Percentiles rank a stretch among this genome's conserved stretches.
Conservation (phyloP, 2,329 filamentous ascomycete species). For the Cladophialophora immunda region DNA sequence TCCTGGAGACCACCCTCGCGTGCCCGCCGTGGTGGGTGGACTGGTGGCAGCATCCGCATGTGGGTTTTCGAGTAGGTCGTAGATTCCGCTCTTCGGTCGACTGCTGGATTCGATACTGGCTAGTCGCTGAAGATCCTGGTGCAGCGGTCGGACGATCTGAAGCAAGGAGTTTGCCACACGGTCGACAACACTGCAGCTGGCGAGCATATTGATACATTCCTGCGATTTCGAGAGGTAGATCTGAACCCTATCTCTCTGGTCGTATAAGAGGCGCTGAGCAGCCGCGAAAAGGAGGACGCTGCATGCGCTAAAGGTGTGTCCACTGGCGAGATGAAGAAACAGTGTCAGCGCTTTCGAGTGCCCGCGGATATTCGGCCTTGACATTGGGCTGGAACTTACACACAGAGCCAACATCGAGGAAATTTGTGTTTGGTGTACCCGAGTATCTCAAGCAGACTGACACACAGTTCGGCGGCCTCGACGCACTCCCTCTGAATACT, state of each 20-base stretch:
- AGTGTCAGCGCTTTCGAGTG: not conserved
- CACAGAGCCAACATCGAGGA: slow-evolving; percentile 25
- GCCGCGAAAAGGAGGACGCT: slow-evolving; percentile 25
- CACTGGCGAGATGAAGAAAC: slow-evolving; percentile 3
- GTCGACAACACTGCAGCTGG: slow-evolving; percentile 18
- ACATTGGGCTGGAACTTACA: slow-evolving; percentile 15
- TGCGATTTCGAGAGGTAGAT: slow-evolving; percentile 15
- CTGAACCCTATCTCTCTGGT: slow-evolving; percentile 8
- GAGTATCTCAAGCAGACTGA: slow-evolving; percentile 15
- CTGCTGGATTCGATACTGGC: slow-evolving; percentile 5
- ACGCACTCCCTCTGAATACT: slow-evolving; percentile 18
- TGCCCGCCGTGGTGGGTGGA: not conserved
- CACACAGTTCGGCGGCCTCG: slow-evolving; percentile 19
- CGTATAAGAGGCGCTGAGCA: slow-evolving; percentile 18
- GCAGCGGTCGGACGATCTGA: slow-evolving; percentile 25
- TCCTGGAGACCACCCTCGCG: not conserved
- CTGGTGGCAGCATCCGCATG: not conserved
- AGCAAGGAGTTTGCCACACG: slow-evolving; percentile 24
- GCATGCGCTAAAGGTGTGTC: slow-evolving; percentile 27
- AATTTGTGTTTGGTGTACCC: slow-evolving; percentile 20
- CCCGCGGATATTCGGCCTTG: not conserved
- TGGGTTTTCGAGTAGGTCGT: slow-evolving; percentile 19
- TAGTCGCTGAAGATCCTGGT: slow-evolving; percentile 22
- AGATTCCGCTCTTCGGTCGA: slow-evolving; percentile 18
- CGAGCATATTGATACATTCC: slow-evolving; percentile 26